phyloP scores from a whole-genome alignment of 2,329 filamentous ascomycete species.

The Arthrobotrys iridis region DNA sequence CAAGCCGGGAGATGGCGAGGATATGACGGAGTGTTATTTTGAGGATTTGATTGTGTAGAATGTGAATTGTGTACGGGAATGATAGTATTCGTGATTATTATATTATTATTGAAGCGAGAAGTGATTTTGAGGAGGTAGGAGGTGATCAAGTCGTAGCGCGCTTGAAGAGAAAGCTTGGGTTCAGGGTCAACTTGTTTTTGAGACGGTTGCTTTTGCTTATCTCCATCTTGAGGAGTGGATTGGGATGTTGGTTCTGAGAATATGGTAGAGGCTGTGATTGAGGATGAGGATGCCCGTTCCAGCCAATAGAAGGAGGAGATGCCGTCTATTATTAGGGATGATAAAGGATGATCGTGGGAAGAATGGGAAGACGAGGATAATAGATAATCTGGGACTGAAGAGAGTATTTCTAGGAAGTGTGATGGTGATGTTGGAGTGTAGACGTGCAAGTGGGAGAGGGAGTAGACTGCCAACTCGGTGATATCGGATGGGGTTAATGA shows the following conservation, averaged over 20 bases:
- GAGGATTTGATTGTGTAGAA: neutral
- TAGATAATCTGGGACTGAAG: slow-evolving; percentile 28
- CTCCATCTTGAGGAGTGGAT: neutral
- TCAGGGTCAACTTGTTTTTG: neutral
- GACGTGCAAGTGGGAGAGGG: slow-evolving; percentile 36
- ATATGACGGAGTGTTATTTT: slow-evolving; percentile 6
- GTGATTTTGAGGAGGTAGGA: slow-evolving; percentile 14
- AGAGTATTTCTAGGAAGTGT: slow-evolving; percentile 40
- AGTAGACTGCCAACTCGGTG: slow-evolving; percentile 25
- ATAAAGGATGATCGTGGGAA: slow-evolving; percentile 28
- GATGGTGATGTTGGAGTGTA: slow-evolving; percentile 32
- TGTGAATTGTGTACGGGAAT: slow-evolving; percentile 5
- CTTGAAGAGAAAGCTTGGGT: slow-evolving; percentile 24
- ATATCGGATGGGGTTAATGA: slow-evolving; percentile 20
- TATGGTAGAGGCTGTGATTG: neutral
- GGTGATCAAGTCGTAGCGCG: slow-evolving; percentile 33
- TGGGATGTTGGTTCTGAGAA: neutral
- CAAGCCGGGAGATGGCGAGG: slow-evolving; percentile 41
- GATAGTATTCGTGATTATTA: slow-evolving; percentile 43
- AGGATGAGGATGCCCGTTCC: slow-evolving; percentile 17
- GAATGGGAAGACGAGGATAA: slow-evolving; percentile 14
- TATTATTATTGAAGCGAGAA: slow-evolving; percentile 27
- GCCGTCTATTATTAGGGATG: slow-evolving; percentile 46
- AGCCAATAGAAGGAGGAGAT: slow-evolving; percentile 55
- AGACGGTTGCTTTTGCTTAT: neutral